Conservation (phyloP, 192 early-diverging fungal genomes). For the Coemansia sp. region DNA sequence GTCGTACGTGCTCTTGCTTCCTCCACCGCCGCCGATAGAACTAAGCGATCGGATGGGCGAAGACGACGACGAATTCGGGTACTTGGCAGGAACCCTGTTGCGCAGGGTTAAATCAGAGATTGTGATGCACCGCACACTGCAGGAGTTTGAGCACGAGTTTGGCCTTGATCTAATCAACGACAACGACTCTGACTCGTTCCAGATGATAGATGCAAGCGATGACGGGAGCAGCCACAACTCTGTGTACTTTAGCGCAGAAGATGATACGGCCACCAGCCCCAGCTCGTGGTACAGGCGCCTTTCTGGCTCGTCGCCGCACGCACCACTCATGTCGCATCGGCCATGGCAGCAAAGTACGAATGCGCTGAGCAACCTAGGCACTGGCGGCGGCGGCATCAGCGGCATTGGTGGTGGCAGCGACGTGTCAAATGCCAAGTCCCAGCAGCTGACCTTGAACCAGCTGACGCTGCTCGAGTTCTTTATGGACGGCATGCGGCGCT, state of each 20-base stretch:
- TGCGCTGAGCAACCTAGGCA: not conserved
- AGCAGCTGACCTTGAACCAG: constrained; percentile 52
- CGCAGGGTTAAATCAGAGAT: constrained; percentile 50
- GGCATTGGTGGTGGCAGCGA: constrained; percentile 7
- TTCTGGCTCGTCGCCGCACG: constrained; percentile 47
- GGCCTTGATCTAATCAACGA: constrained; percentile 36
- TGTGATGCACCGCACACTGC: constrained; percentile 46
- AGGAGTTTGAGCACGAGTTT: constrained; percentile 53
- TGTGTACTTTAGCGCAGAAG: constrained; percentile 54
- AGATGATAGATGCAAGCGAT: constrained; percentile 47
- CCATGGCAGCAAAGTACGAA: constrained; percentile 13
- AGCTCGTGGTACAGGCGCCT: constrained; percentile 48
- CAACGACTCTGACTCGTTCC: constrained; percentile 51
- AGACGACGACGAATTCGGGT: constrained; percentile 53
- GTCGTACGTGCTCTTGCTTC: constrained; percentile 51
- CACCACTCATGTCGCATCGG: constrained; percentile 24
- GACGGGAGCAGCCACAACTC: constrained; percentile 48
- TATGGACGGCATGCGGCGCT: constrained; percentile 54
- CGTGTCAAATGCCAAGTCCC: constrained; percentile 4
- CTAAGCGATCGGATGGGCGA: constrained; percentile 29
- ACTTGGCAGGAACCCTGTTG: constrained; percentile 32
- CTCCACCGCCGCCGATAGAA: constrained; percentile 47
- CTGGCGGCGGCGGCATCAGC: constrained; percentile 10
- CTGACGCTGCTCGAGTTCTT: constrained; percentile 55
- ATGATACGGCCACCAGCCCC: constrained; percentile 33